These are phyloP conservation scores for Tothia fuscella DNA, from an alignment of 2,329 filamentous ascomycete genomes.

Conservation along the genomic window DNA sequence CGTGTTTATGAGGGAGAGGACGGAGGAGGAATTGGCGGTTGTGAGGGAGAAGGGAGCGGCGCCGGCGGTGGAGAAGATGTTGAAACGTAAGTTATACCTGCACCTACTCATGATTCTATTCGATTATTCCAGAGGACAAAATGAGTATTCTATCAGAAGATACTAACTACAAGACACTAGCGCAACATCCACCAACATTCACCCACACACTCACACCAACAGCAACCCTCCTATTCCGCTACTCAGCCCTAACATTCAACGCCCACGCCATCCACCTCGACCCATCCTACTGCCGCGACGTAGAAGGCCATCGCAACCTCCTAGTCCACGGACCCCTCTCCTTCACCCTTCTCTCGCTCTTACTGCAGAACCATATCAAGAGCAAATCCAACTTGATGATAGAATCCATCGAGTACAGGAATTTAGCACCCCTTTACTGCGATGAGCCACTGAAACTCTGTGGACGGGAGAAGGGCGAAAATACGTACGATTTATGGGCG, in stretches of 20 bases:
- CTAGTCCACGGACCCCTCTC: conserved; percentile 82
- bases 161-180: conserved; percentile 24
- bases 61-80: conserved; percentile 22
- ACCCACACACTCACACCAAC: conserved; percentile 53
- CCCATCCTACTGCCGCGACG: conserved; percentile 50
- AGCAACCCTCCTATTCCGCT: conserved; percentile 68
- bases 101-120: background rate
- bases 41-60: conserved; percentile 18
- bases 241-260: conserved; percentile 85
- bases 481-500: conserved; percentile 29
- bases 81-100: conserved; percentile 23
- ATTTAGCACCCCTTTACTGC: conserved; percentile 70
- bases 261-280: conserved; percentile 86
- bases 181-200: conserved; percentile 41
- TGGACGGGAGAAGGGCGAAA: conserved; percentile 36
- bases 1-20: conserved; percentile 48
- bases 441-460: conserved; percentile 60
- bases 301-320: conserved; percentile 63
- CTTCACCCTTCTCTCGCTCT: conserved; percentile 62
- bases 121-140: too few species aligned
- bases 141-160: conserved; percentile 17
- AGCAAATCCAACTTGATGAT: conserved; percentile 27
- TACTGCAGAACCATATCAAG: conserved; percentile 37
- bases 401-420: conserved; percentile 59
- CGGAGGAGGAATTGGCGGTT: conserved; percentile 24